phyloP scores from a whole-genome alignment of 768 basidiomycete species.

The Tulasnella sp. region DNA sequence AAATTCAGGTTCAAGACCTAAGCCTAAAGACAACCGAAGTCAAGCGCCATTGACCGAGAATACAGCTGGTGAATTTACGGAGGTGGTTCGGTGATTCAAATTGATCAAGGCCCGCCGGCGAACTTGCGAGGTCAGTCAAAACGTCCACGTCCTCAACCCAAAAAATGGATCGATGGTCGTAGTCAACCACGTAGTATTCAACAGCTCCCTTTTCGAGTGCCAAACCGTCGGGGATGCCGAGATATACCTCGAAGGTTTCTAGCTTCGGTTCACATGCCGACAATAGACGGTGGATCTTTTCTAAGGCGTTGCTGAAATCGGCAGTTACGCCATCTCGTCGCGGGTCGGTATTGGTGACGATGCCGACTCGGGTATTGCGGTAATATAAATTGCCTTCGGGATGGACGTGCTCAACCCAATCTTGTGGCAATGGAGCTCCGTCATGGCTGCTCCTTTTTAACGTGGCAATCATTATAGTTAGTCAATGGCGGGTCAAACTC shows the following conservation, averaged over 20 bases:
- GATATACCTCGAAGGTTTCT: background rate
- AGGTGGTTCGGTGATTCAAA: background rate
- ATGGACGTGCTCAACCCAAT: background rate
- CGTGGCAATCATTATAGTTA: background rate
- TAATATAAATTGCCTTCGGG: background rate
- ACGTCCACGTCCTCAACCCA: constrained; percentile 7
- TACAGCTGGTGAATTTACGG: background rate
- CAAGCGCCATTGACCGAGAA: background rate
- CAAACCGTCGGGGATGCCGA: background rate
- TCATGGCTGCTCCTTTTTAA: background rate
- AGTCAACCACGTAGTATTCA: constrained; percentile 9
- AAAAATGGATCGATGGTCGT: background rate
- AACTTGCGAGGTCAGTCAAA: background rate
- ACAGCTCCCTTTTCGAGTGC: background rate
- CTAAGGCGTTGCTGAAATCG: background rate
- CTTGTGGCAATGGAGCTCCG: background rate
- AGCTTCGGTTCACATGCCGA: background rate
- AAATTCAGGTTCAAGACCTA: background rate
- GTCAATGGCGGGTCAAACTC: background rate
- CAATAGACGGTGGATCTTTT: background rate
- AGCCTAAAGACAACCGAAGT: background rate
- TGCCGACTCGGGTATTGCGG: too few relatives aligned
- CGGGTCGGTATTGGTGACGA: background rate
- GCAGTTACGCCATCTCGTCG: background rate
- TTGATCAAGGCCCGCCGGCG: too few relatives aligned